Conservation (phyloP, 192 early-diverging fungal genomes). For the Kappamyces sp. region DNA sequence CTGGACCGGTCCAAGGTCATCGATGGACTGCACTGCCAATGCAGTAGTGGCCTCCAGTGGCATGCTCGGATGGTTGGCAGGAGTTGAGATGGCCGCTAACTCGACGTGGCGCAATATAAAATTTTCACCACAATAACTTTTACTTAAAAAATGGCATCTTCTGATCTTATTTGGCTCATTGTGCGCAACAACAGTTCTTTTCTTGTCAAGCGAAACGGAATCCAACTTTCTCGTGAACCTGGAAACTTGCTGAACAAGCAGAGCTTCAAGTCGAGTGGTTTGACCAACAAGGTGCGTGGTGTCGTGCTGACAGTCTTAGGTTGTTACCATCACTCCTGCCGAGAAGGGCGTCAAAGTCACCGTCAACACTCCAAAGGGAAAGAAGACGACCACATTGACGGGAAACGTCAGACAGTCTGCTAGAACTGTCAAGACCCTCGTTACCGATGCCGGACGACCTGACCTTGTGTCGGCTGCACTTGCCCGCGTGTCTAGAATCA, state of each 20-base stretch:
- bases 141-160: neutral
- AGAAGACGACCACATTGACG: neutral
- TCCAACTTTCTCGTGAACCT: slow-evolving; percentile 65
- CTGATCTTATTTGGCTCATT: slow-evolving; percentile 51
- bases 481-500: slow-evolving; percentile 63
- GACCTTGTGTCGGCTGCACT: slow-evolving; percentile 53
- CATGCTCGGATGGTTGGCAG: too few species aligned
- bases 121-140: too few species aligned
- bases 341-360: slow-evolving; percentile 36
- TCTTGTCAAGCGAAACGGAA: slow-evolving; percentile 75
- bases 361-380: slow-evolving; percentile 42
- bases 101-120: too few species aligned
- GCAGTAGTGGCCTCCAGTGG: too few species aligned
- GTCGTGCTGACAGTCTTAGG: slow-evolving; percentile 27
- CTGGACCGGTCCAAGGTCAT: too few species aligned
- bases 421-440: slow-evolving; percentile 9
- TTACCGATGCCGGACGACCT: neutral
- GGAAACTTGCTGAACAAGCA: slow-evolving; percentile 74
- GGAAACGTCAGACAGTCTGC: neutral
- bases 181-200: slow-evolving; percentile 74
- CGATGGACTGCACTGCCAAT: too few species aligned
- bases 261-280: slow-evolving; percentile 75
- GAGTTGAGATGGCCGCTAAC: too few species aligned
- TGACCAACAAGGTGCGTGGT: slow-evolving; percentile 69
- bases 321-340: slow-evolving; percentile 13